A percentile compares a stretch with the other conserved stretches of the same genome.
These are phyloP conservation scores for Phylloporus rhodoxanthus DNA, from an alignment of 768 basidiomycete species.

Conservation along the genomic window DNA sequence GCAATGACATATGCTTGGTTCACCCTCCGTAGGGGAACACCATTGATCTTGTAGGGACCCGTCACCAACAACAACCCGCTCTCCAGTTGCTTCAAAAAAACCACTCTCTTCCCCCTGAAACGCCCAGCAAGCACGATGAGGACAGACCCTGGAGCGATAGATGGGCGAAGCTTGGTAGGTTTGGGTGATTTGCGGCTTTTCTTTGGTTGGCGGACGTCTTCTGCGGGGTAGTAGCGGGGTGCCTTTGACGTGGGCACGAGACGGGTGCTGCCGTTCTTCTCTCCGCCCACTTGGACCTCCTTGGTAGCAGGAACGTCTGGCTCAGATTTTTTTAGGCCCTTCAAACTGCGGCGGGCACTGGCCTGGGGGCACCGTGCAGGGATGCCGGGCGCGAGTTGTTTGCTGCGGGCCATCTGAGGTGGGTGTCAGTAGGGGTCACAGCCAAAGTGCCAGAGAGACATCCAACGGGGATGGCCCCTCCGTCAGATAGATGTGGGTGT, in stretches of 20 bases:
- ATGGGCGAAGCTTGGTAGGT: conserved; percentile 70
- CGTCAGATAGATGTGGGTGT: neutral
- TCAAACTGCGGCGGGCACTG: conserved; percentile 72
- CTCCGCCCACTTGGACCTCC: conserved; percentile 82
- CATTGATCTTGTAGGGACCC: conserved; percentile 97
- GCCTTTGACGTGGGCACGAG: conserved; percentile 81
- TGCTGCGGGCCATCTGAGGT: conserved; percentile 76
- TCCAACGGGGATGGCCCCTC: conserved; percentile 27
- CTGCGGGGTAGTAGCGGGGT: conserved; percentile 89
- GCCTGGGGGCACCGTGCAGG: conserved; percentile 80
- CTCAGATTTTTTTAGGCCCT: conserved; percentile 75
- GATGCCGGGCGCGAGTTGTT: conserved; percentile 76
- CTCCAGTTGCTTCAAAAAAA: conserved; percentile 93
- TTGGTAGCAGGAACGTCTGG: conserved; percentile 56
- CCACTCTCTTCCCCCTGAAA: conserved; percentile 97
- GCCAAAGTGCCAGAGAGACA: conserved; percentile 30
- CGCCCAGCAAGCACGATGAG: conserved; percentile 96
- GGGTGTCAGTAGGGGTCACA: conserved; percentile 24
- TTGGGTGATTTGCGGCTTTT: conserved; percentile 84
- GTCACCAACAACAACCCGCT: conserved; percentile 92
- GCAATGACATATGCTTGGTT: conserved; percentile 99
- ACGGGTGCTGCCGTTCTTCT: conserved; percentile 87
- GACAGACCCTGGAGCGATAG: conserved; percentile 91
- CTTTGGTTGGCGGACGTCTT: conserved; percentile 89
- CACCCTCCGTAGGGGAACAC: conserved; percentile 94